Evolutionary conservation across 352 stramenopile species (phyloP), one percentile per base, ranked within the genome.

Genomic region (Pythium grandisporangium): DNA sequence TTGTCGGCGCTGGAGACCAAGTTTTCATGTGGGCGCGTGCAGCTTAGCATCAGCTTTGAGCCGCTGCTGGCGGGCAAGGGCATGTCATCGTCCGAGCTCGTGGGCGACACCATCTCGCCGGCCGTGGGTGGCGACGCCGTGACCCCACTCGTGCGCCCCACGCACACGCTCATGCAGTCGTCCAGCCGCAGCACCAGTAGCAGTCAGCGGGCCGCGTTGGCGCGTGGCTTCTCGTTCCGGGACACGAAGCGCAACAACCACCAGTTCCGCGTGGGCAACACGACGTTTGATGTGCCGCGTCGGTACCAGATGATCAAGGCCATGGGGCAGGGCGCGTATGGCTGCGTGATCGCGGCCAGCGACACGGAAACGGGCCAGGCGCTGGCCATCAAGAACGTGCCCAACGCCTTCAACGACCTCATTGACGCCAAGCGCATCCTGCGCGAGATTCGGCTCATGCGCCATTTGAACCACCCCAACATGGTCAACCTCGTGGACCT

Each of bases 341-440:
- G 88, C 13, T 90, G 87, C 42, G 88, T 97, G 39, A 95, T 97
- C 41, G 79, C 78, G 36, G 75, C 74, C 14, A 93, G 81, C 39
- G 76, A 93, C 58, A 92, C 67, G 36, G 76, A 90, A 42, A 92
- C 82, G 2, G 78, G 84, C 2, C 73, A 84, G 37, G 82, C 91
- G 42, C 84, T 98, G 22, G 93, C 91, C 5, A 97, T 98, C 55
- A 98, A 98, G 62, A 98, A 97, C 70, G 87, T 98, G 12, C 87
- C 91, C 23, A 96, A 95, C 50, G 91, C 91, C 4, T 95, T 95
- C 43, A 89, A 91, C 27, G 80, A 93, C 50, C 53, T 93, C 23
- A 84, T 90, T 30, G 83, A 93, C 48, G 76, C 80, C 13, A 93
- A 93, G 66, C 78, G 80, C 20, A 93, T 91, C 43, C 53, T 95